Evolutionary conservation across 2,329 filamentous ascomycete species (phyloP), one percentile per base, ranked within the genome.

Genomic region (Fusarium globosum): DNA sequence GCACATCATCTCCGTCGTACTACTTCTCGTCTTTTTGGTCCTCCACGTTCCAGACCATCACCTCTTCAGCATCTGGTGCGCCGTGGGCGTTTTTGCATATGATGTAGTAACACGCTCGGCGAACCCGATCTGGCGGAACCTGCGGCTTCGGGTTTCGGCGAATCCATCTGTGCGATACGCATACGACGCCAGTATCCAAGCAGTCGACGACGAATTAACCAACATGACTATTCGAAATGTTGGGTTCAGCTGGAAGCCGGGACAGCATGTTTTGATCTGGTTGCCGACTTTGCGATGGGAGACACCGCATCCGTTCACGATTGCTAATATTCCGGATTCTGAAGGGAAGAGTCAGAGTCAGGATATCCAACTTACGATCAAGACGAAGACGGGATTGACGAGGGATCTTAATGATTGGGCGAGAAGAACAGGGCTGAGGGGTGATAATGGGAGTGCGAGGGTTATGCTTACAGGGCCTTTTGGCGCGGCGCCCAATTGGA

Each of bases 181-280:
- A 6, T 38, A 76, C 26, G 67, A 78, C 9, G 76, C 77, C 5
- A 57, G 63, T 6, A 46, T 72, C 12, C 62, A 68, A 23, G 68
- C 76, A 8, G 43, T 76, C 9, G 76, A 78, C 21, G 53, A 63
- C 20, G 76, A 78, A 11, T 39, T 78, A 28, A 76, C 76, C 0
- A 36, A 69, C 3, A 58, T 78, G 28, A 76, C 72, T 4, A 58
- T 78, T 26, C 73, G 60, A 20, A 76, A 76, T 9, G 62, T 72
- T 15, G 68, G 68, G 1, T 79, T 78, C 7, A 65, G 21, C 2
- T 79, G 78, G 78, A 63, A 28, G 8, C 76, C 78, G 0, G 78
- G 78, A 15, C 77, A 79, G 46, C 78, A 79, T 49, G 65, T 79
- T 12, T 61, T 79, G 12, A 53, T 79, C 20, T 79, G 78, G 77